These are phyloP conservation scores for Leptomonas seymouri DNA, from an alignment of 208 protist species.

Conservation along the genomic window DNA sequence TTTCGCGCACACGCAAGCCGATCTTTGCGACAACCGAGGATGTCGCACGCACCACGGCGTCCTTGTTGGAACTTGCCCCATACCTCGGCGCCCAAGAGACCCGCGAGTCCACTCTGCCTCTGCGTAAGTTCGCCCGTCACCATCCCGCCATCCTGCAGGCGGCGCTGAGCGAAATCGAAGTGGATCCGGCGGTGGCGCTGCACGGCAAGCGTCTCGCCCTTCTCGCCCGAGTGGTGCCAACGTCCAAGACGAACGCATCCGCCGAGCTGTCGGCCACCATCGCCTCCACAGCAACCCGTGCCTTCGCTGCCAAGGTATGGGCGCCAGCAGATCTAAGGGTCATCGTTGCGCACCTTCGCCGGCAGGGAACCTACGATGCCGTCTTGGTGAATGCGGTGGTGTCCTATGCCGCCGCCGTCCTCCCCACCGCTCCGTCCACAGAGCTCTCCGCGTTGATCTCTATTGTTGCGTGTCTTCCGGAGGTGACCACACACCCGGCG, in stretches of 20 bases:
- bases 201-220: slow-evolving; percentile 20
- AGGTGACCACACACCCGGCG: slow-evolving; percentile 36
- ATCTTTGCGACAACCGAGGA: slow-evolving; percentile 50
- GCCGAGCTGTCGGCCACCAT: slow-evolving; percentile 17
- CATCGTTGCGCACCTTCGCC: slow-evolving; percentile 35
- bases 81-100: slow-evolving; percentile 35
- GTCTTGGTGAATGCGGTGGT: slow-evolving; percentile 40
- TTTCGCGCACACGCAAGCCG: slow-evolving; percentile 27
- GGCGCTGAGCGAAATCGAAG: slow-evolving; percentile 10
- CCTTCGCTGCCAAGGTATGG: slow-evolving; percentile 16
- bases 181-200: neutral
- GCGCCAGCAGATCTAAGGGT: slow-evolving; percentile 12
- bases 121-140: slow-evolving; percentile 28
- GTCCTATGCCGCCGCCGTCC: slow-evolving; percentile 30
- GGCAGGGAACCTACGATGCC: slow-evolving; percentile 39
- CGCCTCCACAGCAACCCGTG: neutral
- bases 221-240: slow-evolving; percentile 18
- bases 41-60: slow-evolving; percentile 32
- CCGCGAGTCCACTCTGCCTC: slow-evolving; percentile 11
- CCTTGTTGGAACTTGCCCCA: slow-evolving; percentile 48
- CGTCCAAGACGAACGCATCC: slow-evolving; percentile 1
- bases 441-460: slow-evolving; percentile 26
- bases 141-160: slow-evolving; percentile 19
- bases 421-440: slow-evolving; percentile 23
- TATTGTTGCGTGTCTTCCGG: slow-evolving; percentile 44